A percentile compares a stretch with the other conserved stretches of the same genome.
Conservation (phyloP, 257 asterid species). For the Solanum lignicaule region DNA sequence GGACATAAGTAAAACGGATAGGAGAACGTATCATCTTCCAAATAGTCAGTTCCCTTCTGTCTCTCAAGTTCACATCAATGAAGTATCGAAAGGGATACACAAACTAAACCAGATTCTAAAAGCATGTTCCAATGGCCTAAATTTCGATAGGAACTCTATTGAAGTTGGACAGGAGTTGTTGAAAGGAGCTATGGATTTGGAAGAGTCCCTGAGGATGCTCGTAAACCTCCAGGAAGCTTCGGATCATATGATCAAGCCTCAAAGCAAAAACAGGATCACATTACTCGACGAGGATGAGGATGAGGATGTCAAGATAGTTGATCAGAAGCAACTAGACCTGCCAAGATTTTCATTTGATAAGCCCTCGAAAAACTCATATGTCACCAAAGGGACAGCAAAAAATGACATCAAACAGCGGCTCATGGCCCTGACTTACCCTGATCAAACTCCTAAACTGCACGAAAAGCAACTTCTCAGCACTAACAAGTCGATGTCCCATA, state of each 20-base stretch:
- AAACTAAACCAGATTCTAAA: slow-evolving; percentile 61
- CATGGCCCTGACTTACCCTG: slow-evolving; percentile 31
- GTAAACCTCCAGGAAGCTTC: slow-evolving; percentile 61
- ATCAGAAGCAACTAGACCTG: slow-evolving; percentile 46
- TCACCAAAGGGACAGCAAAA: slow-evolving; percentile 15
- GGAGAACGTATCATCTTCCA: slow-evolving; percentile 9
- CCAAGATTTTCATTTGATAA: slow-evolving; percentile 84
- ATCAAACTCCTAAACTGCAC: slow-evolving; percentile 17
- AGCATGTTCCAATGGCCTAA: slow-evolving; percentile 50
- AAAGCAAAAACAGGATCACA: slow-evolving; percentile 39
- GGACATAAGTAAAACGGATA: slow-evolving; percentile 27
- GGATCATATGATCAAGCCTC: slow-evolving; percentile 17
- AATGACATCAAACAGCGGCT: slow-evolving; percentile 22
- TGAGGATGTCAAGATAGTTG: slow-evolving; percentile 25
- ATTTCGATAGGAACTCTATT: slow-evolving; percentile 46
- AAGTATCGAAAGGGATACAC: slow-evolving; percentile 73
- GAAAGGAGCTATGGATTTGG: slow-evolving; percentile 79
- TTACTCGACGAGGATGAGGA: slow-evolving; percentile 65
- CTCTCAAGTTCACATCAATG: slow-evolving; percentile 52
- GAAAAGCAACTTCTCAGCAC: slow-evolving; percentile 14
- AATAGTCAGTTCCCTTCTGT: slow-evolving; percentile 20
- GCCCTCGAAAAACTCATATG: slow-evolving; percentile 21
- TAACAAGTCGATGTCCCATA: slow-evolving; percentile 28
- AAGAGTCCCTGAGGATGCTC: slow-evolving; percentile 70
- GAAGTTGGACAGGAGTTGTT: slow-evolving; percentile 70